Evolutionary conservation across 2,329 filamentous ascomycete genomes (phyloP).

Genomic region (Periconia digitata): DNA sequence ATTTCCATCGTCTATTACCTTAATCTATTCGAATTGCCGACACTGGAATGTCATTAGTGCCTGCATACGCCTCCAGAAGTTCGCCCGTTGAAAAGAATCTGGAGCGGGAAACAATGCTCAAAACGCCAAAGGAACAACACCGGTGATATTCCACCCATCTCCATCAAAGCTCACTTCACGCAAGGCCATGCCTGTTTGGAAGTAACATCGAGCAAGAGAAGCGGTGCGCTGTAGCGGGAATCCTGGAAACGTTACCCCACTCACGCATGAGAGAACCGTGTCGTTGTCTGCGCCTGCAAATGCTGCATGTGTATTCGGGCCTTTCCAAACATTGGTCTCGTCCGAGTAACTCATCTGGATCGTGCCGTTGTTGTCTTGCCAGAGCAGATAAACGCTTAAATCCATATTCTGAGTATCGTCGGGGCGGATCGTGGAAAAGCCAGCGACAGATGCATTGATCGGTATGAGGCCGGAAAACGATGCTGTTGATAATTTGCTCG

Average conservation of each 20-base stretch:
- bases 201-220: constrained; percentile 21
- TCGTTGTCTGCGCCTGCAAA: constrained; percentile 17
- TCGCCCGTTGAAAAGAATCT: not conserved
- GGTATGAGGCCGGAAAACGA: constrained; percentile 15
- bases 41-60: not conserved
- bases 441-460: constrained; percentile 13
- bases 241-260: constrained; percentile 14
- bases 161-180: constrained; percentile 21
- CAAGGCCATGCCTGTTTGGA: constrained; percentile 16
- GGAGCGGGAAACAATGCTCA: not conserved
- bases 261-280: constrained; percentile 18
- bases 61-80: no score
- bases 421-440: constrained; percentile 15
- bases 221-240: constrained; percentile 9
- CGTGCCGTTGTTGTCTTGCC: constrained; percentile 14
- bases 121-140: constrained; percentile 15
- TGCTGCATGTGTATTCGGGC: constrained; percentile 13
- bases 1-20: not conserved
- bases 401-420: not conserved
- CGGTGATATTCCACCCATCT: constrained; percentile 15
- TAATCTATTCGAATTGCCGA: not conserved
- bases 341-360: constrained; percentile 20
- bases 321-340: constrained; percentile 16
- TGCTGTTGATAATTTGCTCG: constrained; percentile 3
- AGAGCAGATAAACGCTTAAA: constrained; percentile 17